These are phyloP conservation scores for Tricholoma furcatifolium DNA, from an alignment of 768 basidiomycete species.

Conservation along the genomic window DNA sequence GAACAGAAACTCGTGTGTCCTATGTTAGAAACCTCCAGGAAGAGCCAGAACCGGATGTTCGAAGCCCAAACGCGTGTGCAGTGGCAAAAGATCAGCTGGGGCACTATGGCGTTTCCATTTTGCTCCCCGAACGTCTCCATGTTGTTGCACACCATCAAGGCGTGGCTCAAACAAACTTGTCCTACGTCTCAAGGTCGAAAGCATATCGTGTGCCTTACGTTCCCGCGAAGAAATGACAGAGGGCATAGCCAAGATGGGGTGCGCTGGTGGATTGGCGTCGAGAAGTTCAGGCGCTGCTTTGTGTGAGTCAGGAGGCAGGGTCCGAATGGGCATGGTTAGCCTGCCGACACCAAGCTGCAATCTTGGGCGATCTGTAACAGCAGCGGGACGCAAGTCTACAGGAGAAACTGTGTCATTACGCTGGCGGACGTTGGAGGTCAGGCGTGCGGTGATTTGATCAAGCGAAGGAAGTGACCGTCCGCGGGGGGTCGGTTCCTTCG, in stretches of 20 bases:
- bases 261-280: slow-evolving; percentile 21
- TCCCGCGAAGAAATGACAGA: slow-evolving; percentile 52
- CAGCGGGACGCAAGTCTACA: slow-evolving; percentile 31
- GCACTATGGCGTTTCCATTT: slow-evolving; percentile 59
- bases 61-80: slow-evolving; percentile 51
- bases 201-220: slow-evolving; percentile 62
- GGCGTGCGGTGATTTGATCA: slow-evolving; percentile 71
- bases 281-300: slow-evolving; percentile 27
- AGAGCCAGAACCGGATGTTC: slow-evolving; percentile 56
- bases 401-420: slow-evolving; percentile 15
- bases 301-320: slow-evolving; percentile 35
- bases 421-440: slow-evolving; percentile 39
- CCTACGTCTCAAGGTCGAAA: slow-evolving; percentile 60
- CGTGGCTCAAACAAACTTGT: slow-evolving; percentile 38
- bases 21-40: slow-evolving; percentile 49
- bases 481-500: slow-evolving; percentile 10
- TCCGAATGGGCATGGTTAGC: slow-evolving; percentile 40
- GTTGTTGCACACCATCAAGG: slow-evolving; percentile 7
- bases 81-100: slow-evolving; percentile 56
- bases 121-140: slow-evolving; percentile 28
- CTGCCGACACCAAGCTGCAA: slow-evolving; percentile 38
- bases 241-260: slow-evolving; percentile 48
- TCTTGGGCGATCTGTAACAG: slow-evolving; percentile 25
- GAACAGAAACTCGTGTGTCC: slow-evolving; percentile 23
- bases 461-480: slow-evolving; percentile 57